phyloP scores from a whole-genome alignment of 495 filamentous ascomycete species.

The Wilcoxina mikolae region DNA sequence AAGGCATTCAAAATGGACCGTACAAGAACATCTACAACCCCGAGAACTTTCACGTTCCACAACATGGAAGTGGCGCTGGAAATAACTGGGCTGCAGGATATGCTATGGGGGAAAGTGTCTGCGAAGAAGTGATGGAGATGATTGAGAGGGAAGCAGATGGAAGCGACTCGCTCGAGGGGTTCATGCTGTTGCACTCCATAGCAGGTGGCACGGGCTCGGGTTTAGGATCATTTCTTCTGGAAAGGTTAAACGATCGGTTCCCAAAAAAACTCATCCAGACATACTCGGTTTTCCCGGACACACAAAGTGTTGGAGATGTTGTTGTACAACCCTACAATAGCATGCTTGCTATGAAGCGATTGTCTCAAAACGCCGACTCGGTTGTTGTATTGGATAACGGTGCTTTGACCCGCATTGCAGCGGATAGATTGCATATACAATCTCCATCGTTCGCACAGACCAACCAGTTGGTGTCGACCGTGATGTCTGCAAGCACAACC shows the following conservation, averaged over 20 bases:
- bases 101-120: conserved; percentile 74
- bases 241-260: conserved; percentile 90
- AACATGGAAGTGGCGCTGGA: conserved; percentile 79
- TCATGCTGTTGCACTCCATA: conserved; percentile 97
- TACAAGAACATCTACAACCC: conserved; percentile 99
- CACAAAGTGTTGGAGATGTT: conserved; percentile 65
- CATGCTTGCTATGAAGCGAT: conserved; percentile 71
- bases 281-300: conserved; percentile 95
- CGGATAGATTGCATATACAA: conserved; percentile 84
- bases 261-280: conserved; percentile 98
- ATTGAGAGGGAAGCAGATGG: conserved; percentile 97
- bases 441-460: conserved; percentile 92
- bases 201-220: conserved; percentile 94
- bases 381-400: conserved; percentile 97
- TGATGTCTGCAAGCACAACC: conserved; percentile 96
- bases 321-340: conserved; percentile 98
- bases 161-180: conserved; percentile 90
- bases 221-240: conserved; percentile 84
- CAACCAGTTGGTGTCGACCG: conserved; percentile 90
- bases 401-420: conserved; percentile 82
- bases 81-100: conserved; percentile 98
- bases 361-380: conserved; percentile 93
- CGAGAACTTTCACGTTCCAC: conserved; percentile 92
- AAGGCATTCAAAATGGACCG: conserved; percentile 76
- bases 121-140: conserved; percentile 98